phyloP scores from a whole-genome alignment of 2,329 filamentous ascomycete genomes.

The Basipetospora chlamydospora region DNA sequence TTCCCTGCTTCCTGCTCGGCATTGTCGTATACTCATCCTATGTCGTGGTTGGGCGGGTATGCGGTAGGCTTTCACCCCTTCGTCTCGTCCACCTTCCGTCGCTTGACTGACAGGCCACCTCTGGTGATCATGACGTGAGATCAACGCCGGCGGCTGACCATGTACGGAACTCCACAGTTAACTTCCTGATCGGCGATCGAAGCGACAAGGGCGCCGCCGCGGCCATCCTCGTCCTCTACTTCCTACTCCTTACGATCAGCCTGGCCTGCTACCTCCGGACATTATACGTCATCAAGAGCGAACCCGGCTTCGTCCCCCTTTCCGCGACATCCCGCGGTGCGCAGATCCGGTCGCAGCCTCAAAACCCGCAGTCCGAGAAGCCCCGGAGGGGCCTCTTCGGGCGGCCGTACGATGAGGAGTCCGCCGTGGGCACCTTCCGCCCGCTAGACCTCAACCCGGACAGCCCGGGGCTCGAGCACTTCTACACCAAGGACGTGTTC shows the following conservation, averaged over 20 bases:
- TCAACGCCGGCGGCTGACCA: no score
- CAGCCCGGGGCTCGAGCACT: constrained; percentile 54
- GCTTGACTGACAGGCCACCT: constrained; percentile 2
- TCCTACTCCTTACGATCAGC: constrained; percentile 54
- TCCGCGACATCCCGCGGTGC: constrained; percentile 18
- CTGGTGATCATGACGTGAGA: no score
- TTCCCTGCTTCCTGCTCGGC: constrained; percentile 55
- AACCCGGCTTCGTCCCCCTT: constrained; percentile 62
- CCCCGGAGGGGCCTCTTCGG: constrained; percentile 14
- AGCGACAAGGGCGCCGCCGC: constrained; percentile 43
- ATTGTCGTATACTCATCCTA: constrained; percentile 58
- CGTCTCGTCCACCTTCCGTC: no score
- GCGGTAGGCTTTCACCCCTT: constrained; percentile 36
- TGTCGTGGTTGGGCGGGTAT: constrained; percentile 51
- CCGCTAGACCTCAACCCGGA: constrained; percentile 40
- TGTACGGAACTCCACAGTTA: constrained; percentile 40
- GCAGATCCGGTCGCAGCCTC: not conserved
- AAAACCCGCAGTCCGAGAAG: not conserved
- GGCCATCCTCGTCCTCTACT: constrained; percentile 58
- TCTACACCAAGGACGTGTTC: constrained; percentile 74
- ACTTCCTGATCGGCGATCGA: constrained; percentile 47
- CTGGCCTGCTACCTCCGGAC: constrained; percentile 57
- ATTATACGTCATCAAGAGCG: constrained; percentile 48
- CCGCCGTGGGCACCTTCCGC: constrained; percentile 6
- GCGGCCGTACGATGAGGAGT: constrained; percentile 11